Evolutionary conservation across 2,329 filamentous ascomycete species (phyloP).

Genomic region (Xylariaceae sp.): DNA sequence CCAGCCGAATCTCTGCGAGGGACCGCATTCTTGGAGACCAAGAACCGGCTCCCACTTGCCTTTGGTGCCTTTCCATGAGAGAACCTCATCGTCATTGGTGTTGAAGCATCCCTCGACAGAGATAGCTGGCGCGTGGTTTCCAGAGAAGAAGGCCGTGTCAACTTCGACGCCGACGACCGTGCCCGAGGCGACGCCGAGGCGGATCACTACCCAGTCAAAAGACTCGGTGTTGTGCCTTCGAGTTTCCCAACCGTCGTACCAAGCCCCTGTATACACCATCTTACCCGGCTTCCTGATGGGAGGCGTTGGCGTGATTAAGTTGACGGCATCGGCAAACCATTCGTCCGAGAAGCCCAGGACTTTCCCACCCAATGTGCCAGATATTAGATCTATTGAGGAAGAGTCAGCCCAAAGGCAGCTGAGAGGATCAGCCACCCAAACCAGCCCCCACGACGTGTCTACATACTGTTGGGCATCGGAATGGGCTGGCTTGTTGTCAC

Average conservation of each 20-base stretch:
- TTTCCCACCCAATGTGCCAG: conserved; percentile 57
- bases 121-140: conserved; percentile 76
- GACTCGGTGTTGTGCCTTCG: conserved; percentile 59
- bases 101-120: conserved; percentile 73
- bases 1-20: conserved; percentile 71
- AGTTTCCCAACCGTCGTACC: conserved; percentile 70
- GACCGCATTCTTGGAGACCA: conserved; percentile 65
- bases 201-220: conserved; percentile 65
- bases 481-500: neutral
- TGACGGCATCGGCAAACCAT: conserved; percentile 64
- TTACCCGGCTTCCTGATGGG: conserved; percentile 61
- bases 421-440: neutral
- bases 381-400: conserved; percentile 50
- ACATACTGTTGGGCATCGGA: neutral
- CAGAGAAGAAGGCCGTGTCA: conserved; percentile 77
- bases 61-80: conserved; percentile 53
- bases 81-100: conserved; percentile 58
- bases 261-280: conserved; percentile 65
- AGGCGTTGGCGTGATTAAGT: conserved; percentile 59
- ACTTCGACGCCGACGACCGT: conserved; percentile 71
- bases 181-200: conserved; percentile 65
- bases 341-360: conserved; percentile 63
- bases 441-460: neutral
- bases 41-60: conserved; percentile 71
- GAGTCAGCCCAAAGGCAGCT: conserved; percentile 10